These are phyloP conservation scores for Plectranthus barbatus DNA, from an alignment of 257 asterid species.

Conservation along the genomic window DNA sequence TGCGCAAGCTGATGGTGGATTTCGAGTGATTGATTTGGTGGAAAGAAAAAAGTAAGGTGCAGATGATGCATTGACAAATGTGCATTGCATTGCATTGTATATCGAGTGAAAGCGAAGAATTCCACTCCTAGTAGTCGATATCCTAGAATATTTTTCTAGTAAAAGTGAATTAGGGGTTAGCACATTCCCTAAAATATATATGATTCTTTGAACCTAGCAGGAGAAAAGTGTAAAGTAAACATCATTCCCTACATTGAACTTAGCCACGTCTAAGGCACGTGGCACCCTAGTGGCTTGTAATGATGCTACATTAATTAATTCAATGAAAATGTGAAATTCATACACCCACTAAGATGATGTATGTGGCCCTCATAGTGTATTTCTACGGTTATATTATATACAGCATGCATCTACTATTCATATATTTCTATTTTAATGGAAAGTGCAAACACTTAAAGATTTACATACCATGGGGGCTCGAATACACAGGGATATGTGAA, in stretches of 20 bases:
- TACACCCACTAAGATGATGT: too few species aligned
- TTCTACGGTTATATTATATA: too few species aligned
- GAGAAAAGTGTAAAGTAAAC: neutral
- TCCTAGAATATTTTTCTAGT: neutral
- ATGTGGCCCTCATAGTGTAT: too few species aligned
- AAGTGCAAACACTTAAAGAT: neutral
- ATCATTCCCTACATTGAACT: slow-evolving; percentile 19
- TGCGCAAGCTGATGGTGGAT: slow-evolving; percentile 69
- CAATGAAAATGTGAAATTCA: neutral
- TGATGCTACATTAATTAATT: neutral
- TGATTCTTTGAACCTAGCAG: slow-evolving; percentile 30
- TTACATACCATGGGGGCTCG: neutral
- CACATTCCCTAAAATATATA: neutral
- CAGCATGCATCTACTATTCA: neutral
- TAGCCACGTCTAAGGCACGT: neutral
- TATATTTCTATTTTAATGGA: neutral
- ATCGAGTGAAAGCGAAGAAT: slow-evolving; percentile 5
- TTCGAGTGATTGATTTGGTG: slow-evolving; percentile 26
- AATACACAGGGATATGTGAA: too few species aligned
- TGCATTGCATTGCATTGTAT: slow-evolving; percentile 15
- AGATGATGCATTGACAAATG: slow-evolving; percentile 5
- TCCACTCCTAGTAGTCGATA: neutral
- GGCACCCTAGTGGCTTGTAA: neutral
- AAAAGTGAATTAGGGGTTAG: neutral
- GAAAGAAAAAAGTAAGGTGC: neutral